These are phyloP conservation scores for Colletotrichum australisinense DNA, from an alignment of 2,329 filamentous ascomycete species.

Conservation along the genomic window DNA sequence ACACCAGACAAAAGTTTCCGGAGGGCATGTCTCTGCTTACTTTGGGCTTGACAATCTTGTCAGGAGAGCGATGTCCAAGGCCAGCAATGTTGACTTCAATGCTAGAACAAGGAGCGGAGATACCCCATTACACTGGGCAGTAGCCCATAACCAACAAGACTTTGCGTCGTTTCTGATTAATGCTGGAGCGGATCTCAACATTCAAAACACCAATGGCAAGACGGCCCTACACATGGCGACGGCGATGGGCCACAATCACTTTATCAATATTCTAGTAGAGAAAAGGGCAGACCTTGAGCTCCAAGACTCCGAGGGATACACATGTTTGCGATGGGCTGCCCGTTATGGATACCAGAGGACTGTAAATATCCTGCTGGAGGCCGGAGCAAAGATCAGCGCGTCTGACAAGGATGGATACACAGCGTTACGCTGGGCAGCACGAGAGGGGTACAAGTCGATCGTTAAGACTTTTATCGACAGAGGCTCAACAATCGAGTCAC, in stretches of 20 bases:
- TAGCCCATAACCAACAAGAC: neutral
- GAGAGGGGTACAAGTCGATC: neutral
- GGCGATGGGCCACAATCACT: neutral
- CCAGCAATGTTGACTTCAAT: neutral
- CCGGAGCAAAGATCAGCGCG: neutral
- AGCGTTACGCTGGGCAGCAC: slow-evolving; percentile 15
- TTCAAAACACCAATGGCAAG: neutral
- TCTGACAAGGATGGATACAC: slow-evolving; percentile 4
- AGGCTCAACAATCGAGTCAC: neutral
- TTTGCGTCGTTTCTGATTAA: neutral
- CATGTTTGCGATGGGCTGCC: slow-evolving; percentile 13
- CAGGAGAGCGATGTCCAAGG: neutral
- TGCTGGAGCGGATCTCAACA: neutral
- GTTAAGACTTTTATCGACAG: neutral
- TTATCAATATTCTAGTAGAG: neutral
- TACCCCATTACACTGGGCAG: slow-evolving; percentile 18
- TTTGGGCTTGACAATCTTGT: slow-evolving; percentile 8
- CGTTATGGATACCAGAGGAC: neutral
- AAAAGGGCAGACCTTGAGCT: neutral
- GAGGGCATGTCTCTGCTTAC: slow-evolving; percentile 2
- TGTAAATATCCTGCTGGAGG: neutral
- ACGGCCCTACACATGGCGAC: slow-evolving; percentile 16
- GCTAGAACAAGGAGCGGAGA: slow-evolving; percentile 10
- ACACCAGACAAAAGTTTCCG: neutral
- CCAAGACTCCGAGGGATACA: slow-evolving; percentile 2